Evolutionary conservation across 306 rosid genomes (phyloP).

Genomic region (Abrus precatorius): DNA sequence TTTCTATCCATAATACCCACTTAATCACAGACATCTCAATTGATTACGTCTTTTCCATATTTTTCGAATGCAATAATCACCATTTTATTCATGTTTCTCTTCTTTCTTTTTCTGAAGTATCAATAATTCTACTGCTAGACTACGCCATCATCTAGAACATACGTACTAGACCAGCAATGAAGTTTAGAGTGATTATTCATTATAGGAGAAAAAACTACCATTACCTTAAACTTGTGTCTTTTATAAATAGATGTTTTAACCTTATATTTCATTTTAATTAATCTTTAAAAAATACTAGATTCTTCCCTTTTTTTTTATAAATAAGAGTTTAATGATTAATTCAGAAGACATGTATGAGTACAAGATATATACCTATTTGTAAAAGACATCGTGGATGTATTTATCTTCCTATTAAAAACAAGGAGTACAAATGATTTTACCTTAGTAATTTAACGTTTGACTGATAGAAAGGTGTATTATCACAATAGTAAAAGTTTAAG

Average conservation of each 20-base stretch:
- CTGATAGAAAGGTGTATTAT: not conserved
- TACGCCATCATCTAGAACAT: not conserved
- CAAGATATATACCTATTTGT: no score
- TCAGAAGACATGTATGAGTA: no score
- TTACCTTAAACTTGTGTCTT: not conserved
- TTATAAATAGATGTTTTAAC: not conserved
- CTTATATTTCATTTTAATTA: not conserved
- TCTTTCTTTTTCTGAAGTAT: not conserved
- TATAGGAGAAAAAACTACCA: not conserved
- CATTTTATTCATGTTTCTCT: not conserved
- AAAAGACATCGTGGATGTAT: no score
- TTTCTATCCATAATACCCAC: not conserved
- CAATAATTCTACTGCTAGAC: conserved; percentile 10
- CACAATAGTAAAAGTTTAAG: not conserved
- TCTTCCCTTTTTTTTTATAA: not conserved
- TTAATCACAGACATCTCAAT: conserved; percentile 7
- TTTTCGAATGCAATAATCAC: not conserved
- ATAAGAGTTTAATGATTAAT: not conserved
- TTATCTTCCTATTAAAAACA: no score
- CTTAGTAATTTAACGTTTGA: not conserved
- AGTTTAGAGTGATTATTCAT: not conserved
- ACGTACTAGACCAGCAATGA: not conserved
- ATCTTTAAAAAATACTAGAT: not conserved
- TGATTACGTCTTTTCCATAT: not conserved
- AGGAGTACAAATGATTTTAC: no score